These are phyloP conservation scores for Miscanthus lutarioriparius DNA, from an alignment of 176 grass and related monocot species.

Conservation along the genomic window DNA sequence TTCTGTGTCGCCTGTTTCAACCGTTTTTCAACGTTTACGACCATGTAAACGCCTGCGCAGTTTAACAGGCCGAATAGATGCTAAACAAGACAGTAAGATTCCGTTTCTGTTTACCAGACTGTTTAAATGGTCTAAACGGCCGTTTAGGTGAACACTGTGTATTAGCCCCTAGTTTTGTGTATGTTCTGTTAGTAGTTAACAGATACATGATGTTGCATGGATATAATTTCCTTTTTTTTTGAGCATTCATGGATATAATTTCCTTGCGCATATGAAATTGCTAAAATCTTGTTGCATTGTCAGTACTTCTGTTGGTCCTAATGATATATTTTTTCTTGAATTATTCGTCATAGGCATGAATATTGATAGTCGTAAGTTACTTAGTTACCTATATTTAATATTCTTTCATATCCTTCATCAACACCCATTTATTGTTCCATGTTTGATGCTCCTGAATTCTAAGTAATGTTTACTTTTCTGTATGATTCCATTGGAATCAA, in stretches of 20 bases:
- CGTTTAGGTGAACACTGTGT: too few species aligned
- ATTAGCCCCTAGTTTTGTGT: background rate
- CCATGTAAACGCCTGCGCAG: too few species aligned
- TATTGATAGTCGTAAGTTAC: slow-evolving; percentile 3
- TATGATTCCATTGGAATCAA: background rate
- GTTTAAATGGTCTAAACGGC: too few species aligned
- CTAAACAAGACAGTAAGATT: too few species aligned
- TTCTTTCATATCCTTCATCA: slow-evolving; percentile 6
- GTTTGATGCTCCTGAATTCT: slow-evolving; percentile 13
- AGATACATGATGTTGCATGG: background rate
- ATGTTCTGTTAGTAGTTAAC: background rate
- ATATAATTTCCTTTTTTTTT: slow-evolving; percentile 19
- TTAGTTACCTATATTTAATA: background rate
- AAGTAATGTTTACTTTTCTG: background rate
- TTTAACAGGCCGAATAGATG: too few species aligned
- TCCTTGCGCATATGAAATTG: slow-evolving; percentile 18
- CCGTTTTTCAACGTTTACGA: too few species aligned
- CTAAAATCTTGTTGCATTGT: slow-evolving; percentile 8
- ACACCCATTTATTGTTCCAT: background rate
- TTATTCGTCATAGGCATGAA: background rate
- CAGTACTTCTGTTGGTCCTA: background rate
- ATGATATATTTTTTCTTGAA: slow-evolving; percentile 2
- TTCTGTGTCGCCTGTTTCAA: too few species aligned
- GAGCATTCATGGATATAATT: background rate
- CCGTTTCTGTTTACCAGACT: too few species aligned